Conservation (phyloP, 2,329 filamentous ascomycete species). For the Venturia effusa region DNA sequence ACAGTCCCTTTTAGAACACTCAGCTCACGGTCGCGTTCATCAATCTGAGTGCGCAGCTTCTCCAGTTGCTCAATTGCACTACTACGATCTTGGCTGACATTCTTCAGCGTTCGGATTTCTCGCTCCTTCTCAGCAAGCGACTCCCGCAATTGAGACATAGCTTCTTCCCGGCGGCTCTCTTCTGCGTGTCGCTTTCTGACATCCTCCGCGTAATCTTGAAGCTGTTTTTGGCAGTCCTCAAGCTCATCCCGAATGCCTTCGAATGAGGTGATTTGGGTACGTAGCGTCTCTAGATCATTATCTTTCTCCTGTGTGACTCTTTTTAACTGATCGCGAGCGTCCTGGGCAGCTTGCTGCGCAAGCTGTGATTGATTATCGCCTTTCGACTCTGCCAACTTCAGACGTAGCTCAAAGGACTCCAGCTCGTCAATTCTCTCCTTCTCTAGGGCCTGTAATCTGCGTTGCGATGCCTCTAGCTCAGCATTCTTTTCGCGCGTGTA, state of each 20-base stretch:
- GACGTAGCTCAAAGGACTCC: constrained; percentile 28
- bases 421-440: constrained; percentile 30
- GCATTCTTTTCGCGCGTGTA: constrained; percentile 18
- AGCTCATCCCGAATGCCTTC: constrained; percentile 25
- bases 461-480: constrained; percentile 21
- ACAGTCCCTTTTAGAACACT: constrained; percentile 21
- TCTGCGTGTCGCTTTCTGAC: constrained; percentile 22
- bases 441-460: constrained; percentile 22
- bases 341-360: constrained; percentile 28
- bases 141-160: constrained; percentile 22
- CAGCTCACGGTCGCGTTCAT: constrained; percentile 25
- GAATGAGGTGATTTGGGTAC: constrained; percentile 24
- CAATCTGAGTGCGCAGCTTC: constrained; percentile 20
- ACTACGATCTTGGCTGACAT: constrained; percentile 9
- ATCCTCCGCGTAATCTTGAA: constrained; percentile 25
- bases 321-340: constrained; percentile 27
- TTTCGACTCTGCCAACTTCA: constrained; percentile 29
- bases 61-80: constrained; percentile 22
- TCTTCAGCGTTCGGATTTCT: constrained; percentile 23
- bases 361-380: constrained; percentile 30
- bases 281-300: constrained; percentile 26
- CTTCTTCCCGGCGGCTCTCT: constrained; percentile 21
- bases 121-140: constrained; percentile 22
- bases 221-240: constrained; percentile 23
- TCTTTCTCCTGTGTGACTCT: constrained; percentile 27